Evolutionary conservation across 129 eudicot species (phyloP).

Genomic region (Helianthus tuberosus): DNA sequence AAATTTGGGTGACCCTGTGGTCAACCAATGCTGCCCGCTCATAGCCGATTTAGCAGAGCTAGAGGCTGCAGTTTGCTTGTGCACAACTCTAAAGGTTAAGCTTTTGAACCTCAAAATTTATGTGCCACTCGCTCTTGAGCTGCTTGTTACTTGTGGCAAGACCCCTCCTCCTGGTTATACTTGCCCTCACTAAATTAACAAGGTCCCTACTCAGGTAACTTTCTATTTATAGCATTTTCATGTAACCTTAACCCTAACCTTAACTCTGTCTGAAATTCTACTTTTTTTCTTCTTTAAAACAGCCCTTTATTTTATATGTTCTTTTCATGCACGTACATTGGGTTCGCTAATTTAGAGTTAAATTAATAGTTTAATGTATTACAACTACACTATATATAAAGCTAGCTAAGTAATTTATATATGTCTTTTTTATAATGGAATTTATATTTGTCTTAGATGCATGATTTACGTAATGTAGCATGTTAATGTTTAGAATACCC

Average conservation of each 20-base stretch:
- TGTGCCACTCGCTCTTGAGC: constrained; percentile 77
- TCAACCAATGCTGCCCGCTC: constrained; percentile 69
- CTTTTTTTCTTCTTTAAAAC: neutral
- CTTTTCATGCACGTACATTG: neutral
- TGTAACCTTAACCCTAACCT: constrained; percentile 22
- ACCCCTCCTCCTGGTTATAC: constrained; percentile 90
- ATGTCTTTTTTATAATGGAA: neutral
- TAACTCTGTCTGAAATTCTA: constrained; percentile 32
- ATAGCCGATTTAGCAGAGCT: constrained; percentile 65
- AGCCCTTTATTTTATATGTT: neutral
- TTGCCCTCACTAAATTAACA: constrained; percentile 58
- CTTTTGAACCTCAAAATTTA: constrained; percentile 60
- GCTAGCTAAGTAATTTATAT: neutral
- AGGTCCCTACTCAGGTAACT: constrained; percentile 29
- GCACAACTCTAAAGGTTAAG: constrained; percentile 79
- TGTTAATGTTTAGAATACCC: neutral
- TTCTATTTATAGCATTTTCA: neutral
- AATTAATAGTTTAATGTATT: neutral
- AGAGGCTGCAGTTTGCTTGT: constrained; percentile 89
- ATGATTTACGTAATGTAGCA: neutral
- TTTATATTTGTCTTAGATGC: neutral
- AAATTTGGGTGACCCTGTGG: constrained; percentile 71
- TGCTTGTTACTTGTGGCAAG: constrained; percentile 84
- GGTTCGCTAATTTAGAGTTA: too few species aligned
- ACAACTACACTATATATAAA: neutral